Base-by-base conservation (phyloP, 768 basidiomycete species). In the Multifurca ochricompacta region DNA sequence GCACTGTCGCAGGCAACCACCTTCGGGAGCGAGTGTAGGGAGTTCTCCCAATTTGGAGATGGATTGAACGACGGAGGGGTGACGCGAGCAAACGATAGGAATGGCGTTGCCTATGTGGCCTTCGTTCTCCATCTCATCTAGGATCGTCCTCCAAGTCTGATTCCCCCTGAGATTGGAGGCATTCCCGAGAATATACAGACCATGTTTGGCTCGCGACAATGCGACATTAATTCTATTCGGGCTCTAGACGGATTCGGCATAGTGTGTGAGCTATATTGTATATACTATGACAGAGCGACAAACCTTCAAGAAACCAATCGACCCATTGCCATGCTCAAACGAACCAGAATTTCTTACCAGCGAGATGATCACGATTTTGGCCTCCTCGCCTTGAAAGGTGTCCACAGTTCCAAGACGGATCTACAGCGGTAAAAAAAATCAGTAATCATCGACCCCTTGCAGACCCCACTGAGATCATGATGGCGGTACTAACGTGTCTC, bases 301-400 rank as follows among this genome's bases (percentile, higher is more conserved):
- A 48, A 83, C 87, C 73, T 80, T 86, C 48, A 91, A 70, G 65
- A 90, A 91, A 1, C 87, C 88, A 48, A 90, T 87, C 6, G 68
- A 65, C 1, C 61, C 60, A 3, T 54, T 3, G 6, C 62, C 67
- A 28, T 73, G 70, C 11, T 70, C 69, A 8, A 68, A 67, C 2
- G 73, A 72, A 7, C 86, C 85, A 0, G 79, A 74, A 62, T 89
- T 89, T 39, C 87, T 72, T 10, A 90, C 87, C 11, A 87, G 73
- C 0, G 85, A 87, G 8, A 90, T 71, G 25, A 90, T 85, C 30
- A 89, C 77, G 48, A 89, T 76, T 71, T 74, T 78, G 1, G 77
- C 82, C 69, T 87, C 85, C 54, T 84, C 80, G 2, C 86, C 87
- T 66, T 90, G 88, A 63, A 80, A 90, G 46, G 83, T 87, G 58